Percentiles rank a stretch among this genome's conserved stretches.
These are phyloP conservation scores for Botryotinia narcissicola DNA, from an alignment of 2,329 filamentous ascomycete species.

Conservation along the genomic window DNA sequence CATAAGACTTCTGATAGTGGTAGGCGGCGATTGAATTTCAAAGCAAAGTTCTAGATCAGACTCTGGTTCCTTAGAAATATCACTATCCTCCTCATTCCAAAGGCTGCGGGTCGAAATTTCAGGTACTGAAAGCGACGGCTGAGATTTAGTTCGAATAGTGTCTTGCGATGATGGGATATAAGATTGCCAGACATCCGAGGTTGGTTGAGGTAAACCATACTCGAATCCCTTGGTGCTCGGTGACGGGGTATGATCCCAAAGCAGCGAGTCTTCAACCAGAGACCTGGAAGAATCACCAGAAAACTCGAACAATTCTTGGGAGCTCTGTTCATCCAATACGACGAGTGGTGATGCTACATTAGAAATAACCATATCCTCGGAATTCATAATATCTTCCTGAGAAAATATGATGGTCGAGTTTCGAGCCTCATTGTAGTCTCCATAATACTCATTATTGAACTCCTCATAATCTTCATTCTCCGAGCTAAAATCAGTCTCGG, in stretches of 20 bases:
- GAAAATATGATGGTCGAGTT: conserved; percentile 15
- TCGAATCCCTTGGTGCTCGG: background rate
- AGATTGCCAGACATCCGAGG: conserved; percentile 27
- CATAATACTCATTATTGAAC: background rate
- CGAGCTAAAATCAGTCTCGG: conserved; percentile 25
- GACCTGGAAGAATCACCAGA: background rate
- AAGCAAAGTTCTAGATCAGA: background rate
- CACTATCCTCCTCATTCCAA: conserved; percentile 21
- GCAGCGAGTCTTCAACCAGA: conserved; percentile 20
- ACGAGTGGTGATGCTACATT: background rate
- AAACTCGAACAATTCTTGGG: background rate
- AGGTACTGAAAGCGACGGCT: conserved; percentile 20
- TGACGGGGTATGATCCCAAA: conserved; percentile 24
- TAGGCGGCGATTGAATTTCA: background rate
- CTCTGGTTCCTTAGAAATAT: background rate
- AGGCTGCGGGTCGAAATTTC: conserved; percentile 24
- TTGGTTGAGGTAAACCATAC: conserved; percentile 31
- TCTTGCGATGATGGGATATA: conserved; percentile 26
- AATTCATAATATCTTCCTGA: background rate
- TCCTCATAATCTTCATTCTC: conserved; percentile 21
- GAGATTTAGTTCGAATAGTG: conserved; percentile 25
- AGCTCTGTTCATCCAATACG: background rate
- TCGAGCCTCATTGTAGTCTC: background rate
- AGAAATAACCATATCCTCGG: conserved; percentile 9
- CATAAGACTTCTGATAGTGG: background rate